These are phyloP conservation scores for Thozetella sp. DNA, from an alignment of 495 filamentous ascomycete genomes.

Conservation along the genomic window DNA sequence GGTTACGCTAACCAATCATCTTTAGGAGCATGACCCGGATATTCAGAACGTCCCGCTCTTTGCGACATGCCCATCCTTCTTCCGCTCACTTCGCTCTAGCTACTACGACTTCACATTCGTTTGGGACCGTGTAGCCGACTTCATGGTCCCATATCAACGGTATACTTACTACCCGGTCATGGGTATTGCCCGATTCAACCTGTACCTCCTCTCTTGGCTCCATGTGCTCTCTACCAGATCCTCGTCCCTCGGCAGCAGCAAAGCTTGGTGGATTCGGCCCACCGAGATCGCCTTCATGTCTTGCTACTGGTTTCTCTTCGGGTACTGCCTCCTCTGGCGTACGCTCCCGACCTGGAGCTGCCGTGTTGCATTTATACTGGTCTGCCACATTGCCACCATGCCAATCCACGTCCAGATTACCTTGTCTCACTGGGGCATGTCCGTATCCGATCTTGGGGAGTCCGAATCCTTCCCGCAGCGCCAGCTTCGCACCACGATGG, in stretches of 20 bases:
- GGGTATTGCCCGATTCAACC: conserved; percentile 51
- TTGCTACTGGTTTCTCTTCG: conserved; percentile 47
- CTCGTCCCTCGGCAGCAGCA: conserved; percentile 29
- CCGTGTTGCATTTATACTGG: conserved; percentile 44
- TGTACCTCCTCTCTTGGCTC: conserved; percentile 48
- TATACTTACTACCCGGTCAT: conserved; percentile 56
- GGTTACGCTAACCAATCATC: background rate
- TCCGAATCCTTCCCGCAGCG: conserved; percentile 48
- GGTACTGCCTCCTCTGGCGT: conserved; percentile 43
- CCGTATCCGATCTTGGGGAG: conserved; percentile 46
- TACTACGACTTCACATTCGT: conserved; percentile 48
- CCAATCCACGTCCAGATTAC: conserved; percentile 54
- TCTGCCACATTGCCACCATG: conserved; percentile 49
- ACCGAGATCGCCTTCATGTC: conserved; percentile 41
- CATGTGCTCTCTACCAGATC: conserved; percentile 34
- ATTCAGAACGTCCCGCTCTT: conserved; percentile 53
- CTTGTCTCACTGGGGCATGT: conserved; percentile 53
- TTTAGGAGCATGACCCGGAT: conserved; percentile 51
- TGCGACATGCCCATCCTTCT: conserved; percentile 47
- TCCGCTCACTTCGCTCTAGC: conserved; percentile 37
- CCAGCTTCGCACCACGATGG: conserved; percentile 52
- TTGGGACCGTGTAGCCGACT: conserved; percentile 41
- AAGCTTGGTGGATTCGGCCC: conserved; percentile 47
- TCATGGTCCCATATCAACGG: conserved; percentile 40
- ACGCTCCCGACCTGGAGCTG: conserved; percentile 41